Percentiles rank a stretch among this genome's conserved stretches.
These are phyloP conservation scores for Mucor sp. DNA, from an alignment of 371 early-diverging fungal genomes.

Conservation along the genomic window DNA sequence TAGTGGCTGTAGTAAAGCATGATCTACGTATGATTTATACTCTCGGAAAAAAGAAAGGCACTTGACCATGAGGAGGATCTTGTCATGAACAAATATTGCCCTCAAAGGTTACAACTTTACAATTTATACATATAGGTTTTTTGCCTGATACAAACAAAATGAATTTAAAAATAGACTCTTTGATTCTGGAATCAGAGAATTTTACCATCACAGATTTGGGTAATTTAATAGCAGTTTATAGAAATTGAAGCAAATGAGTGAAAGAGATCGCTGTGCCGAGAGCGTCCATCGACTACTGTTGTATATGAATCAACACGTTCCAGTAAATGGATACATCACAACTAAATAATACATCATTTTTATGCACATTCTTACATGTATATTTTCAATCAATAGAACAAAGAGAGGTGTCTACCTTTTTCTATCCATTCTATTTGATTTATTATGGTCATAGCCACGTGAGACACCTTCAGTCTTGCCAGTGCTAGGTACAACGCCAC, in stretches of 20 bases:
- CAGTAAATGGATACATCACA: not conserved
- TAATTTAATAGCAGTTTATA: not conserved
- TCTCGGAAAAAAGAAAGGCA: not conserved
- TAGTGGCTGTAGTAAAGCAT: not conserved
- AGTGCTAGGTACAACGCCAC: not conserved
- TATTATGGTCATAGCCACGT: conserved; percentile 1
- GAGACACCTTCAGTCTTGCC: not conserved
- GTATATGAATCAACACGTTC: no score
- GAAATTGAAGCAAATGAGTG: no score
- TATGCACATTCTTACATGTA: conserved; percentile 5
- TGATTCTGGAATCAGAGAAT: no score
- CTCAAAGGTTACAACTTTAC: conserved; percentile 5
- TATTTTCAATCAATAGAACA: conserved; percentile 4
- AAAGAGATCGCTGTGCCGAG: no score
- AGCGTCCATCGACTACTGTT: not conserved
- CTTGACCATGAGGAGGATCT: not conserved
- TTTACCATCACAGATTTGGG: not conserved
- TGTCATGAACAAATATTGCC: not conserved
- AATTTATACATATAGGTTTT: not conserved
- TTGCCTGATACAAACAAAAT: conserved; percentile 1
- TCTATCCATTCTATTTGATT: conserved; percentile 2
- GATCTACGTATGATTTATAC: not conserved
- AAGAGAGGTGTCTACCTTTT: not conserved
- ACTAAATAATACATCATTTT: conserved; percentile 2
- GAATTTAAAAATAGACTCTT: not conserved